Percentiles rank a stretch among this genome's conserved stretches.
Conservation (phyloP, 257 asterid species). For the Cinchona pubescens region DNA sequence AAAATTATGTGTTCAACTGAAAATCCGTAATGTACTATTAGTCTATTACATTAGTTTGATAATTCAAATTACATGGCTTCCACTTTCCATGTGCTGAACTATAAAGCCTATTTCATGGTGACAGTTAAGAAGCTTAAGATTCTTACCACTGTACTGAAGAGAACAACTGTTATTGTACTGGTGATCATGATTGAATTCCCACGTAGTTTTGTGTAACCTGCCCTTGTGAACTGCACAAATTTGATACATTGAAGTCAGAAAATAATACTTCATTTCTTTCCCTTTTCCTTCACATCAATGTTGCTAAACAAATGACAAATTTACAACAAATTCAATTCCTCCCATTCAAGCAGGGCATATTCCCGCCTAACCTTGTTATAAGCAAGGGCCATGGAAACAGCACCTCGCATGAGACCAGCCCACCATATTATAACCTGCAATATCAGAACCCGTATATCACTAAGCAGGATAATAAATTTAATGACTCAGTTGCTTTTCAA, state of each 20-base stretch:
- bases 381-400: slow-evolving; percentile 99
- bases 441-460: slow-evolving; percentile 11
- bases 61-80: neutral
- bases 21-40: neutral
- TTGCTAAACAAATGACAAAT: neutral
- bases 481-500: slow-evolving; percentile 8
- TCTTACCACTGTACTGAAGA: slow-evolving; percentile 92
- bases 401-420: slow-evolving; percentile 99
- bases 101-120: neutral
- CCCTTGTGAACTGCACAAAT: slow-evolving; percentile 66
- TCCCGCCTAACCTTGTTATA: slow-evolving; percentile 72
- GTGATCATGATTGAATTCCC: slow-evolving; percentile 85
- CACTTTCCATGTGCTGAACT: neutral
- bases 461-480: slow-evolving; percentile 14
- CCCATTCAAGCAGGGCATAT: slow-evolving; percentile 5
- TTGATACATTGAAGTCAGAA: neutral
- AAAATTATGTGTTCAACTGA: neutral
- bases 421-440: slow-evolving; percentile 88
- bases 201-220: slow-evolving; percentile 67
- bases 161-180: slow-evolving; percentile 94
- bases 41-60: neutral
- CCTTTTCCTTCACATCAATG: neutral
- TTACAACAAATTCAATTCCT: neutral
- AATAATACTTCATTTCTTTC: neutral
- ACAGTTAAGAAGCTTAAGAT: slow-evolving; percentile 12